Base-by-base conservation (phyloP, 169 alveolate species). In the Plasmodium malariae region DNA sequence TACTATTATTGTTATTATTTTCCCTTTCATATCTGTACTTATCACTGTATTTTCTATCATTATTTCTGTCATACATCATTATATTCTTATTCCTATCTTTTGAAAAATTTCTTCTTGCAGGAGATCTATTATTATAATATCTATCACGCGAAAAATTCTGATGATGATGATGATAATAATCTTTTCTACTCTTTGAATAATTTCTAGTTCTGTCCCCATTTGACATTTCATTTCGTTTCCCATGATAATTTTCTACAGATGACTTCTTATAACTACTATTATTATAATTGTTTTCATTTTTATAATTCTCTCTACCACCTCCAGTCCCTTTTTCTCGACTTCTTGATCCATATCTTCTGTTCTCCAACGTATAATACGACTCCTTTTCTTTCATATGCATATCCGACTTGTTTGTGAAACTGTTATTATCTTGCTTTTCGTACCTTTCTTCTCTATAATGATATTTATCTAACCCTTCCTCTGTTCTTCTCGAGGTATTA, bases 81-180 rank as follows among this genome's bases (percentile, higher is more conserved):
- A 3, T 32, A 36, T 63, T 43, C 43, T 55, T 76, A 14, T 45
- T 76, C 48, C 89, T 76, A 19, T 76, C 89, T 48, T 62, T 65
- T 0, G 78, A 76, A 17, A 63, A 12, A 12, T 76, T 76, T 4
- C 89, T 60, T 32, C 60, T 76, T n/a, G n/a, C n/a, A 0, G 78
- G 89, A 0, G 89, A 76, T 45, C 73, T 76, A 21, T 76, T 76
- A 62, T 60, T 74, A 67, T 76, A 49, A 76, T 32, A 63, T 65
- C 73, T 43, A 14, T 76, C 89, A 12, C 89, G 51, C 11, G 78
- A 36, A 45, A 9, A 19, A 21, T 76, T 65, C n/a, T 49, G 89
- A 63, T 76, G 89, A 49, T 70, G 17, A 21, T 54, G 62, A 40
- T 51, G 40, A 4, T 48, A 54, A 37, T 62, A 76, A 45, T 76